Evolutionary conservation across 225 moss, liverwort and hornwort species (phyloP).

Genomic region (Physcomitrium patens): DNA sequence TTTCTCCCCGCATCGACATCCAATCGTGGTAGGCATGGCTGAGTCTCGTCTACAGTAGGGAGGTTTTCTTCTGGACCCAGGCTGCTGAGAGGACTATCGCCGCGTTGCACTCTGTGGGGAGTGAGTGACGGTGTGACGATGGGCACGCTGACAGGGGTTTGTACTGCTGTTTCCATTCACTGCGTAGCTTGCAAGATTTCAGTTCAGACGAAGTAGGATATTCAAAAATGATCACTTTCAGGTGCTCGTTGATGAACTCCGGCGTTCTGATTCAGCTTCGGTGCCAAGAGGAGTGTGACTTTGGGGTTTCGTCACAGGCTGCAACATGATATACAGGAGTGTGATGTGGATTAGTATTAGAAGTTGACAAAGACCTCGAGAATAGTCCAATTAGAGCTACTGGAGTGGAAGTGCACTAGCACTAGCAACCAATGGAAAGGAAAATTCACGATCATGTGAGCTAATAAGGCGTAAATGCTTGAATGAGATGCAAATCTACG

Average conservation of each 20-base stretch:
- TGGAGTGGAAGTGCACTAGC: no score
- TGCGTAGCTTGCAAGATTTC: neutral
- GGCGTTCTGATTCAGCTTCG: neutral
- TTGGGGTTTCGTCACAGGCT: neutral
- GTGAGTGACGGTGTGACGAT: neutral
- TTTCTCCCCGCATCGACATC: neutral
- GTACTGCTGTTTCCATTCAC: conserved; percentile 3
- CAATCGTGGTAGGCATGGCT: neutral
- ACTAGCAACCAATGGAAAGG: no score
- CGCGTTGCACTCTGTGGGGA: neutral
- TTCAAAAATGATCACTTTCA: neutral
- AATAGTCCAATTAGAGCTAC: neutral
- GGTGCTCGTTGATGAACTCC: neutral
- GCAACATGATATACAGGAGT: neutral
- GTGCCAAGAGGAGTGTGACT: neutral
- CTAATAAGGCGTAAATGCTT: no score
- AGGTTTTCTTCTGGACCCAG: neutral
- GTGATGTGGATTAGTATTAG: neutral
- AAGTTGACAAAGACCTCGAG: neutral
- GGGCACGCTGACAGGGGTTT: neutral
- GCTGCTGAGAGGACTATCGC: neutral
- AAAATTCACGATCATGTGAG: no score
- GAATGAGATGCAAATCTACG: no score
- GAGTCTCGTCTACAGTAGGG: conserved; percentile 36
- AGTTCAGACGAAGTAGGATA: neutral